Conservation (phyloP, 768 basidiomycete genomes). For the Lentinula edodes region DNA sequence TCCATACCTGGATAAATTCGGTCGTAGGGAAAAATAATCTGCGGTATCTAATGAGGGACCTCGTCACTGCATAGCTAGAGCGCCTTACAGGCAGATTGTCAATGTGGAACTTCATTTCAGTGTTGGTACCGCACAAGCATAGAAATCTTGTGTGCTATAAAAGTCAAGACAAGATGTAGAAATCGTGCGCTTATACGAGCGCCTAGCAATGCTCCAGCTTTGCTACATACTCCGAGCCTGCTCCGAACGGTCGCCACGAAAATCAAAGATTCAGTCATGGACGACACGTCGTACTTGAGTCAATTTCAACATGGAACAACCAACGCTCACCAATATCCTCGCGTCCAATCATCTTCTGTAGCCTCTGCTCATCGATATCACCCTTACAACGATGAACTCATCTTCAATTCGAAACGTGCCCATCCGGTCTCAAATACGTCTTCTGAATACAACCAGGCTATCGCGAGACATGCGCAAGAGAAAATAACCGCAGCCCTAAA, state of each 20-base stretch:
- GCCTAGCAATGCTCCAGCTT: background rate
- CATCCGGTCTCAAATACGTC: background rate
- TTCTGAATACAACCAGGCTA: background rate
- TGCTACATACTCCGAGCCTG: background rate
- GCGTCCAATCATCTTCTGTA: background rate
- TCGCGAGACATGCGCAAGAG: background rate
- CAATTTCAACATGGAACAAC: background rate
- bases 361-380: background rate
- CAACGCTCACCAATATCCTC: background rate
- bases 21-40: conserved; percentile 92
- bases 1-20: conserved; percentile 85
- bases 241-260: background rate
- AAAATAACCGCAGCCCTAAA: background rate
- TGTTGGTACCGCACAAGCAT: background rate
- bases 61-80: background rate
- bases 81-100: conserved; percentile 68
- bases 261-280: background rate
- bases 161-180: background rate
- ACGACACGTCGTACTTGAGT: background rate
- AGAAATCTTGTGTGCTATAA: background rate
- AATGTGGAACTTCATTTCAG: conserved; percentile 72
- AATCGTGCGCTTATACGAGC: background rate
- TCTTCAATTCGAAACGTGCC: background rate
- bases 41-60: background rate
- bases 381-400: background rate